Percentiles rank a stretch among this genome's conserved stretches.
These are phyloP conservation scores for Fusarium sp. DNA, from an alignment of 2,329 filamentous ascomycete species.

Conservation along the genomic window DNA sequence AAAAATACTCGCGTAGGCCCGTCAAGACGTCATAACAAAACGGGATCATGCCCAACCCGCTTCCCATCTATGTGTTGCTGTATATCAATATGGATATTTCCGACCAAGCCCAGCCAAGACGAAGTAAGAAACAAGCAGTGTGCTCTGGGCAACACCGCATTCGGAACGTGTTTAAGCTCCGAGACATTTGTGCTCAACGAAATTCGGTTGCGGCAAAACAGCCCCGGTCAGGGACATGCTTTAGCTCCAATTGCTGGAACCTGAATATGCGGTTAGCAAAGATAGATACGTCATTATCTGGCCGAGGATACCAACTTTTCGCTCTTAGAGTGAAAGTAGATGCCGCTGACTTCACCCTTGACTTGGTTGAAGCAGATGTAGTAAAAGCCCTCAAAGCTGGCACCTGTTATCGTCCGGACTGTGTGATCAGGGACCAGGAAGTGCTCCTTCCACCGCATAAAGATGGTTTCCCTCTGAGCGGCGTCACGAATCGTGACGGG, in stretches of 20 bases:
- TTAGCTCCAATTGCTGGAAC: slow-evolving; percentile 92
- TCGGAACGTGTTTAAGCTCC: slow-evolving; percentile 3
- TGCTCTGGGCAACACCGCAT: slow-evolving; percentile 2
- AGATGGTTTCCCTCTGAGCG: slow-evolving; percentile 86
- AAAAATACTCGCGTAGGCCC: slow-evolving; percentile 22
- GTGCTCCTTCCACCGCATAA: slow-evolving; percentile 99
- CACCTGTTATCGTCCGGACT: slow-evolving; percentile 89
- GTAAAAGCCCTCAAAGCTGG: slow-evolving; percentile 98
- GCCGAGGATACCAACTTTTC: slow-evolving; percentile 77
- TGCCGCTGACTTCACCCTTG: slow-evolving; percentile 85
- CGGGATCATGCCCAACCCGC: slow-evolving; percentile 26
- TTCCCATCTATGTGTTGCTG: slow-evolving; percentile 39
- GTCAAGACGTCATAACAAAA: slow-evolving; percentile 33
- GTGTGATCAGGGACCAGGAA: slow-evolving; percentile 96
- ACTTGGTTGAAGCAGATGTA: slow-evolving; percentile 99
- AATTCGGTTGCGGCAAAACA: slow-evolving; percentile 92
- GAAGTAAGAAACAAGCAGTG: slow-evolving; percentile 7
- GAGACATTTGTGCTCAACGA: slow-evolving; percentile 44
- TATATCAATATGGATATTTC: slow-evolving; percentile 24
- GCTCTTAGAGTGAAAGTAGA: slow-evolving; percentile 98
- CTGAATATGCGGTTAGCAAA: slow-evolving; percentile 54
- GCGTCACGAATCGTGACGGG: slow-evolving; percentile 72
- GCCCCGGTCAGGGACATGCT: slow-evolving; percentile 85
- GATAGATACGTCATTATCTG: not conserved
- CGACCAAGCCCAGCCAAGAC: slow-evolving; percentile 17